These are phyloP conservation scores for Amanita jacksonii DNA, from an alignment of 768 basidiomycete genomes.

Conservation along the genomic window DNA sequence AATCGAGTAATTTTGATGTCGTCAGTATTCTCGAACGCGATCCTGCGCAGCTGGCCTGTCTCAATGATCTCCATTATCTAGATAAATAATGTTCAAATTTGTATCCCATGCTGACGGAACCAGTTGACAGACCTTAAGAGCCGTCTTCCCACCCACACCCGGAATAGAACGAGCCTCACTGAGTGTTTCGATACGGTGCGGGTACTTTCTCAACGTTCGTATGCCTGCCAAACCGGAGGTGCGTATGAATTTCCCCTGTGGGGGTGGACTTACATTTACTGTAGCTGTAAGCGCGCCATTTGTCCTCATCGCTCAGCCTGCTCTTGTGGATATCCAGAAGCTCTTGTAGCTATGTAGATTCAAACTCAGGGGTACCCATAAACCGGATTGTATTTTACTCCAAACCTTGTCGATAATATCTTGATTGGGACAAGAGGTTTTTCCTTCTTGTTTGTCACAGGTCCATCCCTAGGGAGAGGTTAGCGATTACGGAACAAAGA, in stretches of 20 bases:
- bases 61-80: constrained; percentile 77
- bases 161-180: constrained; percentile 50
- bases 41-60: constrained; percentile 63
- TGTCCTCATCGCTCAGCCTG: constrained; percentile 49
- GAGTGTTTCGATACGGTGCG: constrained; percentile 45
- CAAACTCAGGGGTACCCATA: neutral
- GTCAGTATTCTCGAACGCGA: constrained; percentile 56
- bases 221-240: constrained; percentile 34
- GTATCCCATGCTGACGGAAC: neutral
- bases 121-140: constrained; percentile 41
- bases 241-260: neutral
- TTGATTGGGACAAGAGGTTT: constrained; percentile 47
- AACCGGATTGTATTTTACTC: neutral
- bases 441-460: constrained; percentile 43
- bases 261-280: constrained; percentile 42
- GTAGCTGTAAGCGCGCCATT: constrained; percentile 59
- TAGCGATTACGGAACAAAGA: neutral
- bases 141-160: constrained; percentile 69
- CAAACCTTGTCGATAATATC: constrained; percentile 64
- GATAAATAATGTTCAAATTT: constrained; percentile 2
- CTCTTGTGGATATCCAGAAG: constrained; percentile 56
- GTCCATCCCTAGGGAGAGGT: constrained; percentile 43
- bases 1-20: constrained; percentile 45
- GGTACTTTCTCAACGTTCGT: constrained; percentile 43
- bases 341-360: constrained; percentile 44